Conservation (phyloP, 2,329 filamentous ascomycete species). For the Ceratocystis smalleyi region DNA sequence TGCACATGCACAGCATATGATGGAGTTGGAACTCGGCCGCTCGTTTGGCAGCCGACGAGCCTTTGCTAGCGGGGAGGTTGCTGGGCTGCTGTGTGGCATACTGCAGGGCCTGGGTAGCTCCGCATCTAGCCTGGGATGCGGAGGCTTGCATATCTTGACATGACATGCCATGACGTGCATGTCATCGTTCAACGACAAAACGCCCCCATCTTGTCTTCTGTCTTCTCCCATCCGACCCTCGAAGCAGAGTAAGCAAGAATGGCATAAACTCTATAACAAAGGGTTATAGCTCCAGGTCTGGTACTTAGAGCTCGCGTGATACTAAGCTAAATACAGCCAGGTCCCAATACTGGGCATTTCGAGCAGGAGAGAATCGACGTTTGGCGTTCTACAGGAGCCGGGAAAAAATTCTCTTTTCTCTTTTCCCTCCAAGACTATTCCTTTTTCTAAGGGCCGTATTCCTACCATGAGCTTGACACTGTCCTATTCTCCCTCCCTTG, state of each 20-base stretch:
- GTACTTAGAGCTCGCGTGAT: background rate
- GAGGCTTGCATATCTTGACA: too few relatives aligned
- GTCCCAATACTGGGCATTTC: too few relatives aligned
- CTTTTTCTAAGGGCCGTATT: background rate
- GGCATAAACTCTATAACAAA: background rate
- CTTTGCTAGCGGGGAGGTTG: background rate
- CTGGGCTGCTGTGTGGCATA: background rate
- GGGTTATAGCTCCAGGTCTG: background rate
- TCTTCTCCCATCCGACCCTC: too few relatives aligned
- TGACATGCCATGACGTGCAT: too few relatives aligned
- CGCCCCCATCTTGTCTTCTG: too few relatives aligned
- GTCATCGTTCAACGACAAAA: too few relatives aligned
- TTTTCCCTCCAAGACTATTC: background rate
- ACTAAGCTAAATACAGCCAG: background rate
- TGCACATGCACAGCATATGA: background rate
- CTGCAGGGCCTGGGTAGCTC: too few relatives aligned
- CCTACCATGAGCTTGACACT: background rate
- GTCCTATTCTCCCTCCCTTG: background rate
- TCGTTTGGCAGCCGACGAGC: background rate
- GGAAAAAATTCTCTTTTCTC: background rate
- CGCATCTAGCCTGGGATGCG: too few relatives aligned
- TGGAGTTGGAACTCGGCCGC: background rate
- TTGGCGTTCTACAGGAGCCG: background rate
- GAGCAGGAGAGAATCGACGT: background rate
- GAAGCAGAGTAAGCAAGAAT: too few relatives aligned